Conservation (phyloP, 139 green algal species). For the Haematococcus sp. region DNA sequence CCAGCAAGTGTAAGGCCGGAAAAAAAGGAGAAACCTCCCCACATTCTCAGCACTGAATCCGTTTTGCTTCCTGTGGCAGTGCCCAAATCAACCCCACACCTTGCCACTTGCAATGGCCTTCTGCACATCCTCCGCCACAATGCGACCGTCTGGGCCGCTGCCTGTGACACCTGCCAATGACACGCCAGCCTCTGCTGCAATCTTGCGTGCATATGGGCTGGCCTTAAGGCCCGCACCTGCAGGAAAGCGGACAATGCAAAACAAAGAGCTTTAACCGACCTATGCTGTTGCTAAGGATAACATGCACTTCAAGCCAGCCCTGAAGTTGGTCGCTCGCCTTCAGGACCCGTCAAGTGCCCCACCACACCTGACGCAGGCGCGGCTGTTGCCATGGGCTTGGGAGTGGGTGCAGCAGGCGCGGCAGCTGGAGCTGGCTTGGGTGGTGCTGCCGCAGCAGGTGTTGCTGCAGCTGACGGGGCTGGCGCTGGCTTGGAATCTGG, state of each 20-base stretch:
- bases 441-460: conserved; percentile 17
- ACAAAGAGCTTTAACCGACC: not conserved
- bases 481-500: not conserved
- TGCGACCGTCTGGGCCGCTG: conserved; percentile 71
- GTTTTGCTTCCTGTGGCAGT: not conserved
- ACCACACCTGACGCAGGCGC: conserved; percentile 1
- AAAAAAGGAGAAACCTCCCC: not conserved
- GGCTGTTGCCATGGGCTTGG: not conserved
- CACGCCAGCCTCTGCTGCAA: conserved; percentile 72
- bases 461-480: conserved; percentile 11
- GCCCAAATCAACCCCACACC: no score
- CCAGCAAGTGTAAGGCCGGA: not conserved
- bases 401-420: not conserved
- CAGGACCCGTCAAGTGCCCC: not conserved
- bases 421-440: conserved; percentile 13
- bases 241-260: not conserved
- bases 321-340: not conserved
- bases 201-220: conserved; percentile 74
- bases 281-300: not conserved
- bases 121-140: conserved; percentile 77
- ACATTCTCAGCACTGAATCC: not conserved
- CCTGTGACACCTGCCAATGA: conserved; percentile 52
- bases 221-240: conserved; percentile 63
- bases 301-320: not conserved
- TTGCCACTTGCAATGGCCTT: conserved; percentile 48